Conservation (phyloP, 1,139 yeast genomes). For the Candida mesenterica region DNA sequence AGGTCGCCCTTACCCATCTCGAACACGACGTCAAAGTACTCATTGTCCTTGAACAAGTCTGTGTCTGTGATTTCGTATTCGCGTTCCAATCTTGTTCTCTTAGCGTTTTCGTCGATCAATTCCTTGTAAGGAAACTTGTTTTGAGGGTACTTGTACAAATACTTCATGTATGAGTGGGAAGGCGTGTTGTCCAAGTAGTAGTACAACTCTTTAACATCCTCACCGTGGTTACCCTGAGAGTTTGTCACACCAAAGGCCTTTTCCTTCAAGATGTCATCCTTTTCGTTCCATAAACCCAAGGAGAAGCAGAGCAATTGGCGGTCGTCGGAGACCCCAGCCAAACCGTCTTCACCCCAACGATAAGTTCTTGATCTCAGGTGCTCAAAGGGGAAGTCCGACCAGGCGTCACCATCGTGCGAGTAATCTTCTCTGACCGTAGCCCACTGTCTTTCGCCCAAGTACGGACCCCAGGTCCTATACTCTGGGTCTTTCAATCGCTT, state of each 20-base stretch:
- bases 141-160: slow-evolving; percentile 90
- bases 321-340: slow-evolving; percentile 88
- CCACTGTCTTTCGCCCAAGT: slow-evolving; percentile 90
- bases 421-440: slow-evolving; percentile 94
- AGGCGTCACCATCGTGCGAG: slow-evolving; percentile 84
- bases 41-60: slow-evolving; percentile 71
- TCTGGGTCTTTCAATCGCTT: slow-evolving; percentile 61
- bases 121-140: slow-evolving; percentile 78
- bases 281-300: slow-evolving; percentile 89
- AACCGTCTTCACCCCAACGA: slow-evolving; percentile 97
- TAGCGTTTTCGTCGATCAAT: slow-evolving; percentile 66
- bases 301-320: slow-evolving; percentile 77
- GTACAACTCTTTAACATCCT: slow-evolving; percentile 82
- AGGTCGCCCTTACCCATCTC: slow-evolving; percentile 89
- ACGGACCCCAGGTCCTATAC: slow-evolving; percentile 80
- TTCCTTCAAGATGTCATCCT: slow-evolving; percentile 84
- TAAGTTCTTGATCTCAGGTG: slow-evolving; percentile 81
- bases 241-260: slow-evolving; percentile 88
- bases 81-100: slow-evolving; percentile 58
- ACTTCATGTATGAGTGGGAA: slow-evolving; percentile 90
- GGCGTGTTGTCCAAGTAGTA: slow-evolving; percentile 91
- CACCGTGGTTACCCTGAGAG: slow-evolving; percentile 94
- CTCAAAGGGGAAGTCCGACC: slow-evolving; percentile 89
- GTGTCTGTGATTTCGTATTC: slow-evolving; percentile 80
- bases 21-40: slow-evolving; percentile 86